Evolutionary conservation across 1,284 basidiomycete species (phyloP), one percentile per base, ranked within the genome.

Genomic region (Rugosomyces carneus): DNA sequence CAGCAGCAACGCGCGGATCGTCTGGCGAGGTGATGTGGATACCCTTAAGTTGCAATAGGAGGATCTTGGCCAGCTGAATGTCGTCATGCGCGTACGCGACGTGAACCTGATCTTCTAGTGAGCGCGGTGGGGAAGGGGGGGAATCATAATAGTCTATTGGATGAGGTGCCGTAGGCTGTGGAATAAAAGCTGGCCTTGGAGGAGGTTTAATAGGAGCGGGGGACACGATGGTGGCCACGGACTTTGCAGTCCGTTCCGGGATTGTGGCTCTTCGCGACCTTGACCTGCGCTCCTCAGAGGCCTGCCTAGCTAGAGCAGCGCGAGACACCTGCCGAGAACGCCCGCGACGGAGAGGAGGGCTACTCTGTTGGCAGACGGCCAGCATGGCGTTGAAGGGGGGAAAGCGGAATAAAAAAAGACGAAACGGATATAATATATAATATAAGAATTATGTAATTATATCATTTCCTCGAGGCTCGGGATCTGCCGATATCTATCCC

Each of bases 51-150:
- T 73, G 71, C 44, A 84, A 65, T 11, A 80, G 69, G 18, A 84
- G 70, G 23, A 78, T 68, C 65, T 80, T 81, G 34, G 81, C 80
- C 47, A 76, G 71, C 48, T 76, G 78, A 49, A 84, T 74, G 64
- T 84, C 68, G 58, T 83, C 81, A 46, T 71, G 66, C 0, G 81
- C 78, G 55, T 83, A 83, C 5, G 81, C 81, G 53, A 73, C 66
- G 57, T 83, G 79, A 37, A 83, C 71, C 60, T 78, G 78, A 66
- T 82, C 81, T 42, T 76, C 70, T 44, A 83, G 70, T 0, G 75
- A 72, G 29, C 63, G 71, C 0, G 72, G 71, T 0, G 75, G 75
- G 0, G 71, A 70, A 0, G 71, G 71, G 0, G 69, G 70, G 0
- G 69, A 70, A 52, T 72, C 69, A 57, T 68, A 68, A 53, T 60